Base-by-base conservation (phyloP, 2,329 filamentous ascomycete genomes). In the Bisporella sp. region DNA sequence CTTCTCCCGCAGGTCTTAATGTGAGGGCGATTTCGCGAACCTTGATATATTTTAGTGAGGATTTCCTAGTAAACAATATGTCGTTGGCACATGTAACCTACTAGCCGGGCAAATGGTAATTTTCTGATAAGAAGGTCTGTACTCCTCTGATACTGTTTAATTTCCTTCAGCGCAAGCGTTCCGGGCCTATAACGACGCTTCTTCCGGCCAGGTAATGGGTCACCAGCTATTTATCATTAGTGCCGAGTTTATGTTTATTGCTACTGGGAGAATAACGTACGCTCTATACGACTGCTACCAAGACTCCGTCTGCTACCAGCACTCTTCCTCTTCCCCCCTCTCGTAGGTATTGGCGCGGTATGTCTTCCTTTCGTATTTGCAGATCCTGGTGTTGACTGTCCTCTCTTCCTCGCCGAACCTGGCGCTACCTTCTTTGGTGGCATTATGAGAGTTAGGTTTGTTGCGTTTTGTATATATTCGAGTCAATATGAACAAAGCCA, bases 81-180 rank as follows among this genome's bases (percentile, higher is more conserved):
- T 21, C 11, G 3, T 9, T 39, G 13, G 5, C 35, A 29, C 5
- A n/a, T 11, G 5, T 7, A 12, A 57, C 60, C 32, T 64, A 85
- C 88, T 52, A 93, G 75, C 66, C 88, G 81, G 59, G 87, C 79
- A 70, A 93, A 92, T 11, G 88, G 87, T 6, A 91, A 75, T 69
- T 90, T 91, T 59, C 78, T 77, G 58, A 97, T 78, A 46, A 97
- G 73, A 31, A 97, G 81, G 63, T 97, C 91, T 53, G 89, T 95
- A 55, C 82, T 87, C 69, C 84, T 87, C 72, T 97, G 93, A 69
- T 95, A 95, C 63, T 81, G 82, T 67, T 91, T 79, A 68, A 97
- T 97, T 73, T 97, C 92, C 70, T 87, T 85, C 49, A 97, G 78
- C 48, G 93, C 92, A 59, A 89, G 78, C 41, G 91, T 96, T 64